Evolutionary conservation across 306 rosid genomes (phyloP).

Genomic region (Crotalaria pallida): DNA sequence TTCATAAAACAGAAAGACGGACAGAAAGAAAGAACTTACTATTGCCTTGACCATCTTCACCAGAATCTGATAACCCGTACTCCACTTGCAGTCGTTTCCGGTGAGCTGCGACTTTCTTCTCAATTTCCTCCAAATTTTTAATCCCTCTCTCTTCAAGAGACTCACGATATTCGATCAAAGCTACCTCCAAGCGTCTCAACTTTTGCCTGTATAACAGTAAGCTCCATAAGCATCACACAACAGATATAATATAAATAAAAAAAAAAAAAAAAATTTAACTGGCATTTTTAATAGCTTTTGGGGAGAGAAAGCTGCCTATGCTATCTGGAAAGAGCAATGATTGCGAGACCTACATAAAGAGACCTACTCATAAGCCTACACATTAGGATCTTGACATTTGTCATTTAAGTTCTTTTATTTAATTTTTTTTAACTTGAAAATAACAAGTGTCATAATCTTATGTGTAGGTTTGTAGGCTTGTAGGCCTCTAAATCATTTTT

Average conservation of each 20-base stretch:
- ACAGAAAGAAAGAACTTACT: slow-evolving; percentile 47
- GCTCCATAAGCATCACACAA: slow-evolving; percentile 16
- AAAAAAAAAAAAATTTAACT: background rate
- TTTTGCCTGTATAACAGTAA: slow-evolving; percentile 66
- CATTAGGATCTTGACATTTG: no score
- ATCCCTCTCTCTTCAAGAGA: slow-evolving; percentile 89
- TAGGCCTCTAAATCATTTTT: no score
- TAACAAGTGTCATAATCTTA: no score
- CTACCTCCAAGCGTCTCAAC: slow-evolving; percentile 87
- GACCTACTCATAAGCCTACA: no score
- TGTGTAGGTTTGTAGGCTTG: no score
- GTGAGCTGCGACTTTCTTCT: slow-evolving; percentile 55
- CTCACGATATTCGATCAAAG: slow-evolving; percentile 92
- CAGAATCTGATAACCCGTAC: slow-evolving; percentile 70
- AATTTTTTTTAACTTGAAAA: no score
- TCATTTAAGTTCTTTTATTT: no score
- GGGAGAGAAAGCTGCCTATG: background rate
- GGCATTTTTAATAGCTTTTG: background rate
- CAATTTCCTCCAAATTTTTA: slow-evolving; percentile 74
- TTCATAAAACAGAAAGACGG: background rate
- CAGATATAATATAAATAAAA: background rate
- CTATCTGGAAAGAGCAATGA: background rate
- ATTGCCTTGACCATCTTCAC: slow-evolving; percentile 59
- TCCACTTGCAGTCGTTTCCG: slow-evolving; percentile 70
- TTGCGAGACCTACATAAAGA: no score